Base-by-base conservation (phyloP, 352 stramenopile species). In the Phytophthora fragariae region DNA sequence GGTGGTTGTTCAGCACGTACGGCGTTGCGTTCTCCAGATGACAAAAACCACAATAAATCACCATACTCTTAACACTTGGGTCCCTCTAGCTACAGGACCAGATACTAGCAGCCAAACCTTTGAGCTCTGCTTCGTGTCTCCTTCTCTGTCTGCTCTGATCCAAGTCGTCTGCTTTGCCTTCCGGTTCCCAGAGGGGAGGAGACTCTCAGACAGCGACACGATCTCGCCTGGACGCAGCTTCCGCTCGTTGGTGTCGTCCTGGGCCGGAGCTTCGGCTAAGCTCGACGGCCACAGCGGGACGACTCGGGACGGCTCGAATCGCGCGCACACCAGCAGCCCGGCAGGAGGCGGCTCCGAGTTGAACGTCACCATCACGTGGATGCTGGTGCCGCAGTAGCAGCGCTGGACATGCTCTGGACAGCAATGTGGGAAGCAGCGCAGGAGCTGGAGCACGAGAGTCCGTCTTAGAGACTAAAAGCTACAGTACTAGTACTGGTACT, bases 1-100 rank as follows among this genome's bases (percentile, higher is more conserved):
- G 75, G 39, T 84, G 72, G 37, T 88, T 86, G 70, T 88, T 88
- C 46, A 88, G 65, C 37, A 85, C 73, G 53, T 70, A 89, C 24
- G 84, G 24, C 4, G 80, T 31, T 10, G 67, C 65, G 31, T 85
- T 86, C 77, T 89, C 21, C 55, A 65, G n/a, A 46, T 39, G 24
- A 57, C 24, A 52, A 6, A 44, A 24, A 50, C 0, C 37, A 46
- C 37, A 46, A 46, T 8, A 46, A 46, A n/a, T 0, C 39, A 46
- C 39, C n/a, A 46, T 52, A 52, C n/a, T 52, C 44, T 52, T 52
- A 52, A 52, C 44, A 24, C 44, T 27, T 21, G 44, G 5, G 44
- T 24, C 44, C 44, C 44, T 46, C 39, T 46, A 46, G 2, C 35
- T 15, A 6, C 44, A 17, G 29, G 15, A 27, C 15, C 15, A 10